Percentiles rank a stretch among this genome's conserved stretches.
Evolutionary conservation across 176 grass and related monocot species (phyloP).

Genomic region (Eragrostis nindensis): DNA sequence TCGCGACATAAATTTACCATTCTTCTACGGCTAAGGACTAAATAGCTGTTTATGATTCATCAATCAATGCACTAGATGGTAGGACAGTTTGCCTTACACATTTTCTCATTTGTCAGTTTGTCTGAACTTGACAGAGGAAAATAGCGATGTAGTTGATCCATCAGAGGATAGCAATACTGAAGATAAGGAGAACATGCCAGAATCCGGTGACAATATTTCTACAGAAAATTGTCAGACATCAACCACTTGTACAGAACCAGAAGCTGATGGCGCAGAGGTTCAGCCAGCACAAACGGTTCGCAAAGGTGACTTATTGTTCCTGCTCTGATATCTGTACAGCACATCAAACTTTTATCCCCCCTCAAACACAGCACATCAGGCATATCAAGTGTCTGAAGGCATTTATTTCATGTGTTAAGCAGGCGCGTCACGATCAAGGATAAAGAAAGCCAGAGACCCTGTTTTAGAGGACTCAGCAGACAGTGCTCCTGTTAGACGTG

Average conservation of each 20-base stretch:
- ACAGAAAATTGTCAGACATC: slow-evolving; percentile 52
- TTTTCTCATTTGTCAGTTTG: slow-evolving; percentile 28
- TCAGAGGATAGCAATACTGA: slow-evolving; percentile 39
- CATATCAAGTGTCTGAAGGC: slow-evolving; percentile 16
- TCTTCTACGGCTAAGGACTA: background rate
- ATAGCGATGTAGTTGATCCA: slow-evolving; percentile 60
- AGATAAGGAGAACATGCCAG: slow-evolving; percentile 40
- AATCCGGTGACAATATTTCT: slow-evolving; percentile 43
- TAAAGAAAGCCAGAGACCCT: slow-evolving; percentile 46
- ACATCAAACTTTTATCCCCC: background rate
- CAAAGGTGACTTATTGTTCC: slow-evolving; percentile 54
- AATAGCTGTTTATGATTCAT: slow-evolving; percentile 14
- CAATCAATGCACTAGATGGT: background rate
- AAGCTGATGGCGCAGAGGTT: slow-evolving; percentile 58
- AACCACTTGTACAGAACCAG: slow-evolving; percentile 33
- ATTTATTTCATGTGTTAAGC: slow-evolving; percentile 22
- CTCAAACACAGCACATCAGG: background rate
- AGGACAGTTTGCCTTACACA: background rate
- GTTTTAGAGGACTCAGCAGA: slow-evolving; percentile 43
- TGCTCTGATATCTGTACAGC: background rate
- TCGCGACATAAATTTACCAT: background rate
- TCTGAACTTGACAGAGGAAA: slow-evolving; percentile 52
- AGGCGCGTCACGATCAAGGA: slow-evolving; percentile 45
- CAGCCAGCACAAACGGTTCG: slow-evolving; percentile 38
- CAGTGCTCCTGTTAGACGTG: slow-evolving; percentile 43